Conservation (phyloP, 1,284 basidiomycete species). For the Exobasidium rhododendri region DNA sequence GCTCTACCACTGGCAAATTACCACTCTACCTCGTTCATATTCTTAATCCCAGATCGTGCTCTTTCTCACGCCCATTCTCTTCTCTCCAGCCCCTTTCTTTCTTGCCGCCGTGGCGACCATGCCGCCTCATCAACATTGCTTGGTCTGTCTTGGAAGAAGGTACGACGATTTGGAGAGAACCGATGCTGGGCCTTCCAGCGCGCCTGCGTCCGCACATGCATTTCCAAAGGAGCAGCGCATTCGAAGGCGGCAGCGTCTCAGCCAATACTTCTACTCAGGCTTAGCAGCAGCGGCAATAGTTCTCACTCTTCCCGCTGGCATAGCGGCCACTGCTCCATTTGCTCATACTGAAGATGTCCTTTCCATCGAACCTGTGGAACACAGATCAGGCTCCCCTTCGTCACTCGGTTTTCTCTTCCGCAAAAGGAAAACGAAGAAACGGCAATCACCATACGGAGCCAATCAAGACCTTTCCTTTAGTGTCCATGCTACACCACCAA, state of each 20-base stretch:
- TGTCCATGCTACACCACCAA: slow-evolving; percentile 27
- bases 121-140: not conserved
- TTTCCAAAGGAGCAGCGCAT: not conserved
- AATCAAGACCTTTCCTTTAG: slow-evolving; percentile 13
- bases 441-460: not conserved
- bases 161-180: not conserved
- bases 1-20: too few species aligned
- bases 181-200: not conserved
- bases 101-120: not conserved
- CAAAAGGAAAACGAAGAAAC: not conserved
- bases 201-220: not conserved
- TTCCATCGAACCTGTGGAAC: too few species aligned
- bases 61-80: not conserved
- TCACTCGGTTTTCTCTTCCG: not conserved
- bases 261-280: too few species aligned
- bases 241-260: not conserved
- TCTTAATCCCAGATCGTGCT: too few species aligned
- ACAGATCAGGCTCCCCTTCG: too few species aligned
- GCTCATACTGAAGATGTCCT: too few species aligned
- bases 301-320: not conserved
- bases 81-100: not conserved
- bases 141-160: not conserved
- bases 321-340: not conserved
- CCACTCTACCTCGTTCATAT: too few species aligned
- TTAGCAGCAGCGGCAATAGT: not conserved